phyloP scores from a whole-genome alignment of 306 rosid genomes.

The Datisca glomerata region DNA sequence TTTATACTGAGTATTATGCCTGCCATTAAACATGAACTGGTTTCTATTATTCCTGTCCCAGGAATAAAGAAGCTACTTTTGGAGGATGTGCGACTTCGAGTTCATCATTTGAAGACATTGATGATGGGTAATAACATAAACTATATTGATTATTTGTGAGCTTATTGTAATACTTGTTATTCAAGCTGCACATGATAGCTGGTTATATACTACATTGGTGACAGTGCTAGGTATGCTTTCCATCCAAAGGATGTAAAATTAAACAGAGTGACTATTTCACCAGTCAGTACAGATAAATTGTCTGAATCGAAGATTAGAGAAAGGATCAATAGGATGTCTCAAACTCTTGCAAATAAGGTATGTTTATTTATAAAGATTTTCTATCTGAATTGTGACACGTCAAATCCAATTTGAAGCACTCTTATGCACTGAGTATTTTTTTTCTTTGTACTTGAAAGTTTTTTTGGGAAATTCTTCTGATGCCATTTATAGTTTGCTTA shows the following conservation, averaged over 20 bases:
- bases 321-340: slow-evolving; percentile 47
- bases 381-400: not conserved
- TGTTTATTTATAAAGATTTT: not conserved
- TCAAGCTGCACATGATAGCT: slow-evolving; percentile 3
- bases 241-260: slow-evolving; percentile 59
- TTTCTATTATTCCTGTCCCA: slow-evolving; percentile 10
- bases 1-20: too few species aligned
- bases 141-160: not conserved
- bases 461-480: too few species aligned
- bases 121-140: slow-evolving; percentile 37
- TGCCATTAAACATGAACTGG: not conserved
- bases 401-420: too few species aligned
- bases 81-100: slow-evolving; percentile 34
- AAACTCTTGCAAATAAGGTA: slow-evolving; percentile 57
- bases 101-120: slow-evolving; percentile 24
- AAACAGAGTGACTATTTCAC: slow-evolving; percentile 38
- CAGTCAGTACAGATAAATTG: slow-evolving; percentile 32
- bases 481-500: too few species aligned
- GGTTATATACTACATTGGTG: slow-evolving; percentile 8
- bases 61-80: slow-evolving; percentile 16
- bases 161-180: not conserved
- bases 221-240: slow-evolving; percentile 64
- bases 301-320: slow-evolving; percentile 51
- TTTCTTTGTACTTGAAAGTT: too few species aligned
- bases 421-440: not conserved